phyloP scores from a whole-genome alignment of 441 rosid genomes.

The Aquilaria agallochum region DNA sequence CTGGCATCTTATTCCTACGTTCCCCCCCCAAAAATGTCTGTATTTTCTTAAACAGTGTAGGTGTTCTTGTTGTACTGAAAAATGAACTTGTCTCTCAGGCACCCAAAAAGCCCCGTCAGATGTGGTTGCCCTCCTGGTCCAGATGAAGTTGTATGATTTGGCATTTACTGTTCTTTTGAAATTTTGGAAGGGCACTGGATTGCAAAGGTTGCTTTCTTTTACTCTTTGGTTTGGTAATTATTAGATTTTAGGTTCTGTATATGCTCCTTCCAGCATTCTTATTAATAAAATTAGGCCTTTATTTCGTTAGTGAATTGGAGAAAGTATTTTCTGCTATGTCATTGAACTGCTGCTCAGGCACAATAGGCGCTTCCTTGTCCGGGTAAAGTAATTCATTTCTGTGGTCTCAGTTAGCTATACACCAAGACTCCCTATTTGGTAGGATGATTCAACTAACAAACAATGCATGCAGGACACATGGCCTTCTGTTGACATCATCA shows the following conservation, averaged over 20 bases:
- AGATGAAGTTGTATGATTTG: slow-evolving; percentile 76
- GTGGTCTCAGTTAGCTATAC: slow-evolving; percentile 8
- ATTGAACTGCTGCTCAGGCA: slow-evolving; percentile 77
- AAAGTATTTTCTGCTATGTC: slow-evolving; percentile 75
- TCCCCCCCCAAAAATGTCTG: too few relatives aligned
- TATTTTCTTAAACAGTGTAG: too few relatives aligned
- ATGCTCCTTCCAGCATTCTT: slow-evolving; percentile 4
- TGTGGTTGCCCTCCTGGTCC: slow-evolving; percentile 79
- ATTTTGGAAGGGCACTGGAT: slow-evolving; percentile 78
- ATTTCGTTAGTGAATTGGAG: slow-evolving; percentile 76
- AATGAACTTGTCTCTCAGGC: slow-evolving; percentile 28
- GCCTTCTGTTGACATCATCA: slow-evolving; percentile 64
- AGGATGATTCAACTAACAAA: slow-evolving; percentile 2
- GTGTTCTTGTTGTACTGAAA: too few relatives aligned
- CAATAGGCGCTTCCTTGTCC: slow-evolving; percentile 33
- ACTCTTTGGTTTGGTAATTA: slow-evolving; percentile 12
- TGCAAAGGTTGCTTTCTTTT: slow-evolving; percentile 51
- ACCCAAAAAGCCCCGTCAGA: slow-evolving; percentile 50
- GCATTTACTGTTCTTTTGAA: slow-evolving; percentile 77
- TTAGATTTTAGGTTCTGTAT: slow-evolving; percentile 6
- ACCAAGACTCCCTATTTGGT: slow-evolving; percentile 7
- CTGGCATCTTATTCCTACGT: too few relatives aligned
- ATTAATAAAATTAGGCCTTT: slow-evolving; percentile 2
- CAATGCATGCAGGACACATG: slow-evolving; percentile 29
- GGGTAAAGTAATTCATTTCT: slow-evolving; percentile 35